phyloP scores from a whole-genome alignment of 768 basidiomycete species.

The Boletus rubroflammeus region DNA sequence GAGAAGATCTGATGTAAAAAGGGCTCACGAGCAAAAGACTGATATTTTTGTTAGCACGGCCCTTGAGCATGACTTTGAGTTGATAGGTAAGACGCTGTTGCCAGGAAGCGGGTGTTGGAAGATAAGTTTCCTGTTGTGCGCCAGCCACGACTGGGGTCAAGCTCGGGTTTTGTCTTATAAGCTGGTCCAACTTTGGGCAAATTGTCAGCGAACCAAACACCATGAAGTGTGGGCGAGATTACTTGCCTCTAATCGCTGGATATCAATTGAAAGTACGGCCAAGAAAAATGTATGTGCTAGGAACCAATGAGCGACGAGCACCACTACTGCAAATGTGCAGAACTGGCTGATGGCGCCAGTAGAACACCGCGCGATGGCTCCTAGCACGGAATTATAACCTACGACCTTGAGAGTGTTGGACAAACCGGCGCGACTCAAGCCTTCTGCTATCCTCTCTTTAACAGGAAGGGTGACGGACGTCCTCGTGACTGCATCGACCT shows the following conservation, averaged over 20 bases:
- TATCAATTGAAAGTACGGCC: constrained; percentile 92
- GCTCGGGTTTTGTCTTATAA: constrained; percentile 69
- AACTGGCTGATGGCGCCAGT: constrained; percentile 86
- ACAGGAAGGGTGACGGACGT: constrained; percentile 86
- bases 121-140: constrained; percentile 22
- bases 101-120: constrained; percentile 27
- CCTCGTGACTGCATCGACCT: constrained; percentile 82
- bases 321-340: constrained; percentile 89
- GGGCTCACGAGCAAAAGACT: constrained; percentile 72
- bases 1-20: background rate
- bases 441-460: constrained; percentile 88
- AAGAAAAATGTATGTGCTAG: constrained; percentile 94
- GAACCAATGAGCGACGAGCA: constrained; percentile 96
- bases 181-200: constrained; percentile 66
- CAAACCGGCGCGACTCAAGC: constrained; percentile 83
- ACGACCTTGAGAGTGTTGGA: constrained; percentile 92
- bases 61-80: constrained; percentile 48
- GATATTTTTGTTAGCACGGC: constrained; percentile 72
- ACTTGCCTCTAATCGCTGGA: constrained; percentile 82
- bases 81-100: constrained; percentile 27
- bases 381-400: constrained; percentile 78
- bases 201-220: constrained; percentile 10
- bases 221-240: background rate
- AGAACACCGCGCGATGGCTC: constrained; percentile 69
- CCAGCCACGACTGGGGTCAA: constrained; percentile 43